phyloP scores from a whole-genome alignment of 352 stramenopile genomes.

The Pythium biforme region DNA sequence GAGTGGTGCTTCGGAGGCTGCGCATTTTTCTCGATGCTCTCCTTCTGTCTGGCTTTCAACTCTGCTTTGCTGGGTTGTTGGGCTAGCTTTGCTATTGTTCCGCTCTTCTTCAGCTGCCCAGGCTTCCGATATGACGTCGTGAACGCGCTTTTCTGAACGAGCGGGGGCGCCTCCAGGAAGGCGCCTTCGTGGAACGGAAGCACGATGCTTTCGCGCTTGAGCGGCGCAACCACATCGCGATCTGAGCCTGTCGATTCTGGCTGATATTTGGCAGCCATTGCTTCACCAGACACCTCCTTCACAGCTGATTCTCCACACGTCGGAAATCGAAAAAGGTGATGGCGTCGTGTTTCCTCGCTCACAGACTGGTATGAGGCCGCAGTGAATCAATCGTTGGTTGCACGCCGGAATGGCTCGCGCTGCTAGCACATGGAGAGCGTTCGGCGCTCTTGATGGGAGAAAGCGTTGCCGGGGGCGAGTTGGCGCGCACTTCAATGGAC shows the following conservation, averaged over 20 bases:
- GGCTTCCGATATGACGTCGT: background rate
- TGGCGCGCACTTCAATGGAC: too few species aligned
- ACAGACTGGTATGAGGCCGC: background rate
- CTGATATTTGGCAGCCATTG: slow-evolving; percentile 6
- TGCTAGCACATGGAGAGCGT: too few species aligned
- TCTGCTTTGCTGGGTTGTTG: slow-evolving; percentile 11
- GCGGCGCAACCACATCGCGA: slow-evolving; percentile 7
- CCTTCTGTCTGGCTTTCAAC: slow-evolving; percentile 16
- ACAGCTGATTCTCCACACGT: too few species aligned
- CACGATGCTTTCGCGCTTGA: slow-evolving; percentile 3
- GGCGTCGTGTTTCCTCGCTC: background rate
- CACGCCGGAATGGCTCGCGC: too few species aligned
- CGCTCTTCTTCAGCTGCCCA: slow-evolving; percentile 5
- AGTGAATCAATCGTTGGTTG: too few species aligned
- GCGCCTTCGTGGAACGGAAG: slow-evolving; percentile 3
- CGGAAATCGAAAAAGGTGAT: too few species aligned
- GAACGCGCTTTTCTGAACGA: slow-evolving; percentile 8
- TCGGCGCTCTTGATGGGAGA: too few species aligned
- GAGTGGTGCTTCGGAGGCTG: slow-evolving; percentile 33
- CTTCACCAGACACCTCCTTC: too few species aligned
- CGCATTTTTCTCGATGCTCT: slow-evolving; percentile 12
- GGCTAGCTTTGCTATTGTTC: slow-evolving; percentile 1
- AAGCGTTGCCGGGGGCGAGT: too few species aligned
- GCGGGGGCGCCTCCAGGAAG: background rate
- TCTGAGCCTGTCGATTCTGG: background rate